Evolutionary conservation across 805 yeast genomes (phyloP).

Genomic region (Ascoidea asiatica): DNA sequence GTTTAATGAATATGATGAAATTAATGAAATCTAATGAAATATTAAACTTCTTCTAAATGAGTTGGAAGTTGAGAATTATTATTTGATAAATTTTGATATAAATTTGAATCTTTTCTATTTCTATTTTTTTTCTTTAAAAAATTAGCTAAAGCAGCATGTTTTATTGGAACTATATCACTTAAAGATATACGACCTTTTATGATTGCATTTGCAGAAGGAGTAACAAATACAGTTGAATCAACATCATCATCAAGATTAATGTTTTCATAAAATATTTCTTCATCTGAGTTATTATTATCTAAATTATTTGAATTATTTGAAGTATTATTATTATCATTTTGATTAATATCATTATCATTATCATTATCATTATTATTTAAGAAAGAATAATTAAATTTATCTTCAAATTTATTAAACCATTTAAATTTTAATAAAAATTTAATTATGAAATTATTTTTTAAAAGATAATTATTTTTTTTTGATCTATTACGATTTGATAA

Average conservation of each 20-base stretch:
- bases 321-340: background rate
- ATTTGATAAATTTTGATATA: background rate
- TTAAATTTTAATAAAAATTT: slow-evolving; percentile 2
- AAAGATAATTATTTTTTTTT: too few relatives aligned
- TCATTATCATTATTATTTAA: slow-evolving; percentile 1
- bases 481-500: slow-evolving; percentile 7
- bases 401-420: background rate
- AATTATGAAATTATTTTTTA: too few relatives aligned
- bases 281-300: background rate
- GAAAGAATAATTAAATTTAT: slow-evolving; percentile 1
- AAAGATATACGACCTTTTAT: slow-evolving; percentile 8
- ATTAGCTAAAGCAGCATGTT: slow-evolving; percentile 7
- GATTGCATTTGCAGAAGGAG: background rate
- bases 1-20: too few relatives aligned
- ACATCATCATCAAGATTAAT: background rate
- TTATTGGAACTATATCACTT: slow-evolving; percentile 5
- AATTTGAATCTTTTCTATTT: slow-evolving; percentile 10
- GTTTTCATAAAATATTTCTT: background rate
- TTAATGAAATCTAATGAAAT: too few relatives aligned
- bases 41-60: too few relatives aligned
- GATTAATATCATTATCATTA: background rate
- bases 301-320: background rate
- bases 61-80: background rate
- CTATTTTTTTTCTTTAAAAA: slow-evolving; percentile 7
- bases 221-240: background rate